Percentiles rank a stretch among this genome's conserved stretches.
phyloP scores from a whole-genome alignment of 148 eudicot genomes.

The Bassia scoparia region DNA sequence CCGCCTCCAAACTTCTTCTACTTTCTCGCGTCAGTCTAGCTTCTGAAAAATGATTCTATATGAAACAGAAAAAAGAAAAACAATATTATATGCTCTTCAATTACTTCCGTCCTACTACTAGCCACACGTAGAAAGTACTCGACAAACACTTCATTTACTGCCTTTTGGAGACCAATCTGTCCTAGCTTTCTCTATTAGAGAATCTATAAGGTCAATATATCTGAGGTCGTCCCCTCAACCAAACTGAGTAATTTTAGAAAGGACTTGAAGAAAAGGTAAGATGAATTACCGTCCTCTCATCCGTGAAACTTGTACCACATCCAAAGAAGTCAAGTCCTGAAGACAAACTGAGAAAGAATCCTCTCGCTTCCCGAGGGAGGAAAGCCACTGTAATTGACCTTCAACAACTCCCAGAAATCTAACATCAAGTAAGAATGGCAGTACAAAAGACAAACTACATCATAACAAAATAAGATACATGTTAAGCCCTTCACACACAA shows the following conservation, averaged over 20 bases:
- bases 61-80: background rate
- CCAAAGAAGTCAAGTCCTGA: slow-evolving; percentile 90
- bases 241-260: background rate
- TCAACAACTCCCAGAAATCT: slow-evolving; percentile 22
- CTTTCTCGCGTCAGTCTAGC: slow-evolving; percentile 81
- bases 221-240: background rate
- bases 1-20: slow-evolving; percentile 61
- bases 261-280: background rate
- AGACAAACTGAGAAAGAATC: slow-evolving; percentile 54
- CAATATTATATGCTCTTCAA: slow-evolving; percentile 7
- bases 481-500: slow-evolving; percentile 4
- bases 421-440: slow-evolving; percentile 6
- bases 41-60: slow-evolving; percentile 14
- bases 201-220: slow-evolving; percentile 28
- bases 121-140: slow-evolving; percentile 76
- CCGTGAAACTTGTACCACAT: slow-evolving; percentile 55
- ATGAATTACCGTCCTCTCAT: slow-evolving; percentile 70
- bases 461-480: background rate
- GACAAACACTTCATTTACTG: slow-evolving; percentile 93
- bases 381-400: slow-evolving; percentile 97
- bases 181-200: slow-evolving; percentile 58
- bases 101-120: slow-evolving; percentile 83
- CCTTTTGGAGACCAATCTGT: slow-evolving; percentile 67
- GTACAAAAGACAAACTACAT: background rate
- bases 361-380: slow-evolving; percentile 91